Conservation (phyloP, 176 grass and related monocot genomes). For the Puya raimondii region DNA sequence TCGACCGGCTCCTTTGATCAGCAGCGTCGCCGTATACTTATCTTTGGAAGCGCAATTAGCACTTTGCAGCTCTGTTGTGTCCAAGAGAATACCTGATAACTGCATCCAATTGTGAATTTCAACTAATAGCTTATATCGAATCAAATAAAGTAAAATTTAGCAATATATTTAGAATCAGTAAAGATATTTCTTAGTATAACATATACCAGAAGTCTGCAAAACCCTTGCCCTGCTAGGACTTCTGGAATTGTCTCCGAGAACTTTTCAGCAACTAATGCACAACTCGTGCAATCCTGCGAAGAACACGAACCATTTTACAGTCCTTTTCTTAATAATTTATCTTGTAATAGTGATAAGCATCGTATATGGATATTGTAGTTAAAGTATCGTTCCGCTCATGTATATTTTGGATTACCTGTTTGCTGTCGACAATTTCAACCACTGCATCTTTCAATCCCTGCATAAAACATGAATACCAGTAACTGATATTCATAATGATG, state of each 20-base stretch:
- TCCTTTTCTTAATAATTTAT: not conserved
- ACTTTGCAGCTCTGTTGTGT: constrained; percentile 9
- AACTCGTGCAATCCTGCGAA: constrained; percentile 17
- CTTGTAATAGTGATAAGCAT: not conserved
- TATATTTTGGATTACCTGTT: not conserved
- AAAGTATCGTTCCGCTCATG: too few species aligned
- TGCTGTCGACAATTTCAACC: not conserved
- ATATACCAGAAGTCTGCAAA: constrained; percentile 22
- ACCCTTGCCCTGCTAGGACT: constrained; percentile 9
- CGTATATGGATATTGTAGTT: too few species aligned
- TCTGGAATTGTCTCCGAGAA: constrained; percentile 14
- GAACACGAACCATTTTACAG: not conserved
- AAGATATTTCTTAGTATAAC: too few species aligned
- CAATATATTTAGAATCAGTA: too few species aligned
- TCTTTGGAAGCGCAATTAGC: constrained; percentile 12
- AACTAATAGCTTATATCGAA: not conserved
- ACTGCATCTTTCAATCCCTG: constrained; percentile 16
- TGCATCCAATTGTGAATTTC: not conserved
- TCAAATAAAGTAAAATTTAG: not conserved
- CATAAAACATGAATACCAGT: too few species aligned
- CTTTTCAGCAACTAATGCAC: constrained; percentile 12
- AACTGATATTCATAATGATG: not conserved
- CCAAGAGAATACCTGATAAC: constrained; percentile 15
- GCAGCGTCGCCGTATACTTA: constrained; percentile 13
- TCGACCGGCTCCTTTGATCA: constrained; percentile 15